Conservation (phyloP, 2,329 filamentous ascomycete genomes). For the Blumeria hordei region DNA sequence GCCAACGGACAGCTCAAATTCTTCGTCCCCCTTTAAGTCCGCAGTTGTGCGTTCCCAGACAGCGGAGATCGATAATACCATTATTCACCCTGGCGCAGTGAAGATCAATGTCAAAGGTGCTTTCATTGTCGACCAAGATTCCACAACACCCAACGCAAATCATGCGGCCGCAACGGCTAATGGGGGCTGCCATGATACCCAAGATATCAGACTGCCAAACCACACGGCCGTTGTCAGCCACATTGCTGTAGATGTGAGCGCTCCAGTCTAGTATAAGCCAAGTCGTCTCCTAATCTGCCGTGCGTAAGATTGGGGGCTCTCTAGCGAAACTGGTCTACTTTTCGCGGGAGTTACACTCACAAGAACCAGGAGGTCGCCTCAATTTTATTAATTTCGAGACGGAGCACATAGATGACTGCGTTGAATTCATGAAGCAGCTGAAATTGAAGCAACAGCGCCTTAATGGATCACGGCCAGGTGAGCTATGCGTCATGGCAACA, state of each 20-base stretch:
- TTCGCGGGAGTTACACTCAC: slow-evolving; percentile 59
- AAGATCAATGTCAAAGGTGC: slow-evolving; percentile 93
- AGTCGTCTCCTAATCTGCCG: neutral
- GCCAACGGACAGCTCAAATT: neutral
- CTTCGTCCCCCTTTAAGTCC: neutral
- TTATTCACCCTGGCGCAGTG: slow-evolving; percentile 44
- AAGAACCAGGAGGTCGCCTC: slow-evolving; percentile 62
- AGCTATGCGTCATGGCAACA: slow-evolving; percentile 82
- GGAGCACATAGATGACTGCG: slow-evolving; percentile 75
- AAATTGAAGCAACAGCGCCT: slow-evolving; percentile 58
- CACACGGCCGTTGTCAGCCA: slow-evolving; percentile 91
- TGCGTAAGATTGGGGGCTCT: slow-evolving; percentile 64
- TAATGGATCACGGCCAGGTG: slow-evolving; percentile 45
- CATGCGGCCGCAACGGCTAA: slow-evolving; percentile 14
- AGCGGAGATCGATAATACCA: slow-evolving; percentile 16
- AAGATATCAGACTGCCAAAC: slow-evolving; percentile 87
- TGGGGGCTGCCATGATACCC: slow-evolving; percentile 42
- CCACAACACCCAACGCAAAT: slow-evolving; percentile 23
- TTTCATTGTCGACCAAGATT: slow-evolving; percentile 78
- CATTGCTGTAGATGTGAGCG: slow-evolving; percentile 76
- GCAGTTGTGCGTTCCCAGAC: slow-evolving; percentile 13
- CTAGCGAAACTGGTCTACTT: slow-evolving; percentile 96
- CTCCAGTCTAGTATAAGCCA: neutral
- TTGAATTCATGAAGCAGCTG: slow-evolving; percentile 71
- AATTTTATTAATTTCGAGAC: slow-evolving; percentile 97